These are phyloP conservation scores for Calonectria multiphialidica DNA, from an alignment of 2,329 filamentous ascomycete species.

Conservation along the genomic window DNA sequence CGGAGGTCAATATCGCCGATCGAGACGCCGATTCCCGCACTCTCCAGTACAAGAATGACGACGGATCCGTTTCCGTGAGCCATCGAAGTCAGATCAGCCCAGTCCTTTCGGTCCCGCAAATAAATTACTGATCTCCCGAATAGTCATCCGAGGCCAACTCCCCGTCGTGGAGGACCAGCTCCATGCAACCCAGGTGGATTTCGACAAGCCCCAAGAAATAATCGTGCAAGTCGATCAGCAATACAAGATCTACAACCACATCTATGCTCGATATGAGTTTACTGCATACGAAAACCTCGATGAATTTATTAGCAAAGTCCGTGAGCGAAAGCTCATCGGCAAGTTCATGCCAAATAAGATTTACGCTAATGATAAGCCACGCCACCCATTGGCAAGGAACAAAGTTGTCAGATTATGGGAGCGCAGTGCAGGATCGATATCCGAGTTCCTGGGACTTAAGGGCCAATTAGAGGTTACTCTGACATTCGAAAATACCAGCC, in stretches of 20 bases:
- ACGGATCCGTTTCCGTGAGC: neutral
- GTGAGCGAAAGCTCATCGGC: too few species aligned
- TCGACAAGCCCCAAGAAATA: neutral
- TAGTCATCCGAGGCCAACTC: neutral
- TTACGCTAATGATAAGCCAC: too few species aligned
- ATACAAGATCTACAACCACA: neutral
- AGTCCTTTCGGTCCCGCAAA: too few species aligned
- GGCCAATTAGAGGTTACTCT: too few species aligned
- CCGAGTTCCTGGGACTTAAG: too few species aligned
- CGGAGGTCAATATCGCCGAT: neutral
- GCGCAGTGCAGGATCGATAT: too few species aligned
- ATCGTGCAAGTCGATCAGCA: neutral
- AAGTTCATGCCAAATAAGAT: too few species aligned
- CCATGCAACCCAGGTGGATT: neutral
- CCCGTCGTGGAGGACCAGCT: neutral
- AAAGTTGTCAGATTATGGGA: too few species aligned
- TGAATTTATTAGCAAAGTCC: too few species aligned
- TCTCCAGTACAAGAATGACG: neutral
- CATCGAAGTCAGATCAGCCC: neutral
- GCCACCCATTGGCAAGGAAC: too few species aligned
- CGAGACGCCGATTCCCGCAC: neutral
- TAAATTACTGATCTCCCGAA: neutral
- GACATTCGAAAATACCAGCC: too few species aligned
- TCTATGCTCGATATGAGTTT: constrained; percentile 1
- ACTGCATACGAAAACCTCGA: too few species aligned